Evolutionary conservation across 345 rosid species (phyloP).

Genomic region (Pugionium dolabratum): DNA sequence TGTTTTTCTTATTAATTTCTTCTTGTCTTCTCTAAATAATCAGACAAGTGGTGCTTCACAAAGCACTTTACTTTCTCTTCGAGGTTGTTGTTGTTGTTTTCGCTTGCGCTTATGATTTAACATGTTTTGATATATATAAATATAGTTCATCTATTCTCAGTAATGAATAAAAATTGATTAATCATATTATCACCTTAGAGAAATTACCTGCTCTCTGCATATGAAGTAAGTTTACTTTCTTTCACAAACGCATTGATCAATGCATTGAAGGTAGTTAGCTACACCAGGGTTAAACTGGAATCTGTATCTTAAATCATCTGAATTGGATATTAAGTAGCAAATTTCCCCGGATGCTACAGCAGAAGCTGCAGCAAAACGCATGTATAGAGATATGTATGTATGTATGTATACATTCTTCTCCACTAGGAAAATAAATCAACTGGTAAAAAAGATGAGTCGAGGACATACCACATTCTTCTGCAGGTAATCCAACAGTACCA

Average conservation of each 20-base stretch:
- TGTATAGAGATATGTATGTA: neutral
- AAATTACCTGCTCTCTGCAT: too few species aligned
- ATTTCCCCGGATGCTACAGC: neutral
- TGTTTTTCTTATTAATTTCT: neutral
- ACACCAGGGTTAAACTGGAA: neutral
- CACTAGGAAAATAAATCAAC: neutral
- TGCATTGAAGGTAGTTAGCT: neutral
- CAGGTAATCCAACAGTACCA: neutral
- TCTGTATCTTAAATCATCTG: neutral
- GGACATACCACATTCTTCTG: neutral
- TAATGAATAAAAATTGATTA: neutral
- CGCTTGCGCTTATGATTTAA: constrained; percentile 1
- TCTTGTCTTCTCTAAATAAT: constrained; percentile 32
- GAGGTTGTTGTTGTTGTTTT: constrained; percentile 21
- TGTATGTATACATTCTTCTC: neutral
- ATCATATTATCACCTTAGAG: neutral
- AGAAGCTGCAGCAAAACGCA: neutral
- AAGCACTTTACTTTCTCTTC: constrained; percentile 31
- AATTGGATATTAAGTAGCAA: neutral
- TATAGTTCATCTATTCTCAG: neutral
- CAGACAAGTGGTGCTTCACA: constrained; percentile 32
- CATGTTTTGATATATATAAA: neutral
- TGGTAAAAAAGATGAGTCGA: neutral
- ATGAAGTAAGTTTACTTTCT: too few species aligned
- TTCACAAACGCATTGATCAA: too few species aligned